phyloP scores from a whole-genome alignment of 2,329 filamentous ascomycete genomes.

The Microsporum audouinii region DNA sequence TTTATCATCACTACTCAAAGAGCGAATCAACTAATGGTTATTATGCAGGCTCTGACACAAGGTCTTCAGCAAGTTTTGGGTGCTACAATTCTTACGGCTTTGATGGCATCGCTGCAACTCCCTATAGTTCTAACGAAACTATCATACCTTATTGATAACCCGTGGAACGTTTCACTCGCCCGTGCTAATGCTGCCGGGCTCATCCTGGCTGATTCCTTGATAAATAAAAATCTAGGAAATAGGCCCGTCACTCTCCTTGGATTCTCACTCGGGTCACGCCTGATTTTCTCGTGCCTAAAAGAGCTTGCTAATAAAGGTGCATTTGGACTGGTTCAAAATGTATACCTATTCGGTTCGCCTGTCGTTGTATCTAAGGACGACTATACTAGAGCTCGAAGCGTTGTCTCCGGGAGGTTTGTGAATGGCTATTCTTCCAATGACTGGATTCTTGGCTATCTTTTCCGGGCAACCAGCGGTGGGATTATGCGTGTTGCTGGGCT shows the following conservation, averaged over 20 bases:
- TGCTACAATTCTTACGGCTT: slow-evolving; percentile 70
- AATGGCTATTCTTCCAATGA: slow-evolving; percentile 92
- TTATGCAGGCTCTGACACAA: slow-evolving; percentile 72
- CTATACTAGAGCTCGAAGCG: slow-evolving; percentile 65
- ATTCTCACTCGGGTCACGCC: slow-evolving; percentile 81
- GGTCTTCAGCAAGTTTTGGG: slow-evolving; percentile 90
- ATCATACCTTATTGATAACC: slow-evolving; percentile 93
- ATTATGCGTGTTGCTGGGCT: slow-evolving; percentile 82
- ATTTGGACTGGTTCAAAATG: slow-evolving; percentile 81
- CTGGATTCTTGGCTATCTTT: slow-evolving; percentile 94
- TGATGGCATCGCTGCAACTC: slow-evolving; percentile 90
- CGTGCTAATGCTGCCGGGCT: slow-evolving; percentile 78
- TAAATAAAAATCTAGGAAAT: slow-evolving; percentile 81
- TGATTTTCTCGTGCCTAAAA: slow-evolving; percentile 83
- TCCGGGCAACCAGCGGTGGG: slow-evolving; percentile 84
- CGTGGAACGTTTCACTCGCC: slow-evolving; percentile 92
- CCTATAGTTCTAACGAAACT: slow-evolving; percentile 88
- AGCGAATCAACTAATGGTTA: not conserved
- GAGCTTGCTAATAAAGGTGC: slow-evolving; percentile 78
- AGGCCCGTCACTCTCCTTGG: slow-evolving; percentile 87
- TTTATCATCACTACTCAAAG: not conserved
- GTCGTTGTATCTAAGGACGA: slow-evolving; percentile 87
- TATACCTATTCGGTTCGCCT: slow-evolving; percentile 87
- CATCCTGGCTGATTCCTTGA: slow-evolving; percentile 86
- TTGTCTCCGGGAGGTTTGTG: slow-evolving; percentile 83